Percentiles rank a stretch among this genome's conserved stretches.
These are phyloP conservation scores for Coemansia sp. DNA, from an alignment of 192 early-diverging fungal species.

Conservation along the genomic window DNA sequence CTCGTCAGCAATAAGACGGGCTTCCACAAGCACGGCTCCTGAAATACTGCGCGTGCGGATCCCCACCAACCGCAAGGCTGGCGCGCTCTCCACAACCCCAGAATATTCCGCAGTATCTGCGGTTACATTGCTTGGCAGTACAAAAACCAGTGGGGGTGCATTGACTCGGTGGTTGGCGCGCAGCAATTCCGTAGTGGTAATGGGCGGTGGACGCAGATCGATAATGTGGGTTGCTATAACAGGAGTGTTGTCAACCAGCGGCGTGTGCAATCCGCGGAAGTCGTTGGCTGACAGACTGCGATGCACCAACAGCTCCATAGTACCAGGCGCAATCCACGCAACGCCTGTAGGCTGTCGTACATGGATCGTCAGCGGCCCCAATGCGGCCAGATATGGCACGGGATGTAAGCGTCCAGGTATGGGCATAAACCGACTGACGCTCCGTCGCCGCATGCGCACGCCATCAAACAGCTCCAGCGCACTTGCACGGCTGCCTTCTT, in stretches of 20 bases:
- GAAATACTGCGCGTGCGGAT: constrained; percentile 5
- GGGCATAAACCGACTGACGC: constrained; percentile 30
- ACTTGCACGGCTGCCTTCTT: neutral
- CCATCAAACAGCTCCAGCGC: constrained; percentile 37
- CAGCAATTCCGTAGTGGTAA: neutral
- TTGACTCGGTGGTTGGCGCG: constrained; percentile 21
- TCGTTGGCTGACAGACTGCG: constrained; percentile 48
- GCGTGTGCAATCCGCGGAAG: constrained; percentile 33
- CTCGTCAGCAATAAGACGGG: constrained; percentile 6
- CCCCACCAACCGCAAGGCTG: constrained; percentile 27
- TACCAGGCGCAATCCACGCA: constrained; percentile 15
- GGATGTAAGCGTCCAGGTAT: constrained; percentile 43
- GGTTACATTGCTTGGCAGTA: constrained; percentile 3
- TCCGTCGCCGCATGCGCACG: constrained; percentile 13
- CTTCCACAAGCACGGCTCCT: neutral
- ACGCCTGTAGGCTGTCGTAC: constrained; percentile 38
- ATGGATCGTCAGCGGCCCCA: constrained; percentile 28
- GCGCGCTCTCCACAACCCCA: neutral
- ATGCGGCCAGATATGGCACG: constrained; percentile 28
- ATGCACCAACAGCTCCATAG: constrained; percentile 38
- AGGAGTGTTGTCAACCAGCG: constrained; percentile 17
- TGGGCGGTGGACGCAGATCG: constrained; percentile 6
- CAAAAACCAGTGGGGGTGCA: constrained; percentile 34
- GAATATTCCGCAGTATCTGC: neutral
- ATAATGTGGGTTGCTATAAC: constrained; percentile 26